A percentile compares a stretch with the other conserved stretches of the same genome.
These are phyloP conservation scores for Phaffomyces opuntiae DNA, from an alignment of 805 yeast species.

Conservation along the genomic window DNA sequence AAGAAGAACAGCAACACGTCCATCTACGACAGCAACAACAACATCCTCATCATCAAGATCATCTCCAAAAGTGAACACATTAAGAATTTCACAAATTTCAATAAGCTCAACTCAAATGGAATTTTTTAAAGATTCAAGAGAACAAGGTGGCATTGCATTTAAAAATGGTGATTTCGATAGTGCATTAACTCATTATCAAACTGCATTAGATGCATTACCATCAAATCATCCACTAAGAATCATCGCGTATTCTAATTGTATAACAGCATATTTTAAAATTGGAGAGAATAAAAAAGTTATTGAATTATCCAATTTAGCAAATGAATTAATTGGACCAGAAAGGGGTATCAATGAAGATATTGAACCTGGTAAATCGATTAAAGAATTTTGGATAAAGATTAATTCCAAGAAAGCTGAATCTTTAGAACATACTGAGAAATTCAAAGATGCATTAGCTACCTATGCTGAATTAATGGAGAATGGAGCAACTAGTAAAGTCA, in stretches of 20 bases:
- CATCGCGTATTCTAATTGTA: slow-evolving; percentile 68
- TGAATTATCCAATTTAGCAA: slow-evolving; percentile 24
- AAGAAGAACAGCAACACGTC: slow-evolving; percentile 9
- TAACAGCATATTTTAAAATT: slow-evolving; percentile 55
- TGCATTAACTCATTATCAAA: slow-evolving; percentile 56
- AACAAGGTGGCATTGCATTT: slow-evolving; percentile 56
- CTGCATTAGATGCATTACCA: slow-evolving; percentile 54
- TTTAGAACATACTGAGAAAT: slow-evolving; percentile 71
- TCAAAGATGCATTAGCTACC: slow-evolving; percentile 49
- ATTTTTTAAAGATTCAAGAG: slow-evolving; percentile 41
- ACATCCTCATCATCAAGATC: slow-evolving; percentile 1
- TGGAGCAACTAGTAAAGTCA: slow-evolving; percentile 56
- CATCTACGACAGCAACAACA: not conserved
- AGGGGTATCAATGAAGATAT: slow-evolving; percentile 34
- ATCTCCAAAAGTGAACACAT: not conserved
- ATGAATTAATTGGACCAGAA: slow-evolving; percentile 27
- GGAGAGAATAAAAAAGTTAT: slow-evolving; percentile 52
- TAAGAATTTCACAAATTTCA: slow-evolving; percentile 1
- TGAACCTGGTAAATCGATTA: slow-evolving; percentile 48
- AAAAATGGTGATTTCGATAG: slow-evolving; percentile 74
- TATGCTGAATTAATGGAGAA: slow-evolving; percentile 60
- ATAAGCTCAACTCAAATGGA: slow-evolving; percentile 20
- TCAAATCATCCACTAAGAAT: slow-evolving; percentile 55
- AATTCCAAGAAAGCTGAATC: slow-evolving; percentile 73
- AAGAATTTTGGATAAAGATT: slow-evolving; percentile 70